A percentile compares a stretch with the other conserved stretches of the same genome.
phyloP scores from a whole-genome alignment of 2,329 filamentous ascomycete species.

The Aspergillus pseudonomiae region DNA sequence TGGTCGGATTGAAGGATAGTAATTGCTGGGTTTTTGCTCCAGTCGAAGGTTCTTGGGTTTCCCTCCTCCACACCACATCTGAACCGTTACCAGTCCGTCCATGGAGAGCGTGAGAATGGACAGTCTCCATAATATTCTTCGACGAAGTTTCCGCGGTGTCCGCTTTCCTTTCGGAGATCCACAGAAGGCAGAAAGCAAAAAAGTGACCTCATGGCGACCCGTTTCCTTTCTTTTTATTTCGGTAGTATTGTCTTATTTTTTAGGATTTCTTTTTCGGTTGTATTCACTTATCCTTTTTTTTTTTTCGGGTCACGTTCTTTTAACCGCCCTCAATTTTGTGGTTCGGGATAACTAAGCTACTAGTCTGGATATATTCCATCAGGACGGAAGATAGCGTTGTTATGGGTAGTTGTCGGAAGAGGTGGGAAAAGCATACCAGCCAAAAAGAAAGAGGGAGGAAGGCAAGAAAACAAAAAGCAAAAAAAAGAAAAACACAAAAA shows the following conservation, averaged over 20 bases:
- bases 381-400: neutral
- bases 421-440: neutral
- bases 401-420: neutral
- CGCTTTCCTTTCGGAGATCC: constrained; percentile 12
- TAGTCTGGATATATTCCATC: neutral
- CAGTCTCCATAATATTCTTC: constrained; percentile 12
- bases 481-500: constrained; percentile 11
- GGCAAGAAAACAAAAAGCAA: neutral
- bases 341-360: neutral
- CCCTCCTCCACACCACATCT: constrained; percentile 23
- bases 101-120: constrained; percentile 12
- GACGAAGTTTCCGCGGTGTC: constrained; percentile 12
- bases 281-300: constrained; percentile 13
- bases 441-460: neutral
- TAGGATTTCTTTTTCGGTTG: neutral
- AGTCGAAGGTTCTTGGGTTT: constrained; percentile 12
- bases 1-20: constrained; percentile 9
- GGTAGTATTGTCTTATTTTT: neutral
- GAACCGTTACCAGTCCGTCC: constrained; percentile 18
- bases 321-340: constrained; percentile 1
- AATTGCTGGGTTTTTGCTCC: neutral
- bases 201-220: constrained; percentile 4
- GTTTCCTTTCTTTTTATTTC: constrained; percentile 10
- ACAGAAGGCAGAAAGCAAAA: constrained; percentile 2
- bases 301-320: constrained; percentile 4